Percentiles rank a stretch among this genome's conserved stretches.
These are phyloP conservation scores for Naganishia sp. DNA, from an alignment of 1,284 basidiomycete genomes.

Conservation along the genomic window DNA sequence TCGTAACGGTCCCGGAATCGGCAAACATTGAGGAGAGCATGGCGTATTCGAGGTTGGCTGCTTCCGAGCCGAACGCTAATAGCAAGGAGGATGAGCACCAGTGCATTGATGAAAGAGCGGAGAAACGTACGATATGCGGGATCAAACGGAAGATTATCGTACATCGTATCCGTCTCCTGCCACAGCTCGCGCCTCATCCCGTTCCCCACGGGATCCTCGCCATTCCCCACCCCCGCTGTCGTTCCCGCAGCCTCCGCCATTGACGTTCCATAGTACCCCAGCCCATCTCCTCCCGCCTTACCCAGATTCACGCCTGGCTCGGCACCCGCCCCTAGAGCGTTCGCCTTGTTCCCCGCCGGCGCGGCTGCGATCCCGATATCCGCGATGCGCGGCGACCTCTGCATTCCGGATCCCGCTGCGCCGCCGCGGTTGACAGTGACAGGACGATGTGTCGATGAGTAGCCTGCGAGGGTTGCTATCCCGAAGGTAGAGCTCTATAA, in stretches of 20 bases:
- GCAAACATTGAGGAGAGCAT: conserved; percentile 88
- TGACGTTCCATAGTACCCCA: background rate
- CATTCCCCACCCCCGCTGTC: conserved; percentile 26
- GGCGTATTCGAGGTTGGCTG: conserved; percentile 86
- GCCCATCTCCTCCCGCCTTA: background rate
- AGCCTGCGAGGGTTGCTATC: conserved; percentile 20
- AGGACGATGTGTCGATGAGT: conserved; percentile 21
- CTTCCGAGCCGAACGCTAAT: conserved; percentile 72
- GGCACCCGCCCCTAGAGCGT: no score
- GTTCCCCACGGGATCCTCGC: background rate
- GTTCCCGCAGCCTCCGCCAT: background rate
- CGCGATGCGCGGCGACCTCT: conserved; percentile 34
- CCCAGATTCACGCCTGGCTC: no score
- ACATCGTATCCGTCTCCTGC: conserved; percentile 63
- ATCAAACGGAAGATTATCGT: conserved; percentile 62
- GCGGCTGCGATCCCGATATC: conserved; percentile 12
- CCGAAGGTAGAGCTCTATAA: background rate
- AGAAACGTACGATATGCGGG: conserved; percentile 56
- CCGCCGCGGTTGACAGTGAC: conserved; percentile 23
- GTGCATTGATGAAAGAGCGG: no score
- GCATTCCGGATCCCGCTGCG: conserved; percentile 3
- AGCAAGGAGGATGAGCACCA: background rate
- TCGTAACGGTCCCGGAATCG: conserved; percentile 51
- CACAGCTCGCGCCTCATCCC: conserved; percentile 42
- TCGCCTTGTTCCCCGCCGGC: background rate